Conservation (phyloP, 108 stramenopile species). For the Skeletonema potamos region DNA sequence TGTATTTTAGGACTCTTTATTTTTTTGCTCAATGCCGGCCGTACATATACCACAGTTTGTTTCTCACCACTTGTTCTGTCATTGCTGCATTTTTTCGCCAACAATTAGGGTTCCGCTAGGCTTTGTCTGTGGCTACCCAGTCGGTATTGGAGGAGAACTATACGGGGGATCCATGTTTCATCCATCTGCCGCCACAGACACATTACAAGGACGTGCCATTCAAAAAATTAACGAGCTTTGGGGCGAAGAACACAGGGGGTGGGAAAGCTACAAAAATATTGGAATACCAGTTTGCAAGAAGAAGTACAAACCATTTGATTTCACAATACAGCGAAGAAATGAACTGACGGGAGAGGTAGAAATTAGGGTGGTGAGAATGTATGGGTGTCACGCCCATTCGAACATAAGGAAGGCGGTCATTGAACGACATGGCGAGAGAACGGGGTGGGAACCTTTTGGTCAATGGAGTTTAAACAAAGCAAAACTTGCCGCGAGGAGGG, state of each 20-base stretch:
- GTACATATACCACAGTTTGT: not conserved
- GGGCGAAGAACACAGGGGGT: slow-evolving; percentile 54
- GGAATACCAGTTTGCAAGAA: slow-evolving; percentile 90
- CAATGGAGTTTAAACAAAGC: slow-evolving; percentile 84
- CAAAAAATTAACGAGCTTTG: slow-evolving; percentile 78
- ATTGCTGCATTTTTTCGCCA: not conserved
- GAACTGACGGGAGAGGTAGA: slow-evolving; percentile 19
- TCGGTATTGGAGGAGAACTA: slow-evolving; percentile 65
- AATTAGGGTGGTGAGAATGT: slow-evolving; percentile 75
- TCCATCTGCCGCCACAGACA: slow-evolving; percentile 75
- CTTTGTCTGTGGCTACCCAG: slow-evolving; percentile 87
- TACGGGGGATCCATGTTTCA: slow-evolving; percentile 88
- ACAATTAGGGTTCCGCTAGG: slow-evolving; percentile 84
- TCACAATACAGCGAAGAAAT: slow-evolving; percentile 28
- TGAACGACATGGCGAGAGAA: slow-evolving; percentile 63
- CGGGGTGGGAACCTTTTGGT: slow-evolving; percentile 89
- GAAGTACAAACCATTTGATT: slow-evolving; percentile 83
- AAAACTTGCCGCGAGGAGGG: slow-evolving; percentile 51
- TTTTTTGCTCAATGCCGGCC: not conserved
- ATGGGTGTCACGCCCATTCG: slow-evolving; percentile 76
- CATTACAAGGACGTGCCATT: slow-evolving; percentile 80
- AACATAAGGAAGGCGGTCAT: slow-evolving; percentile 61
- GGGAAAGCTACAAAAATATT: slow-evolving; percentile 69
- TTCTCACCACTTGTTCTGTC: not conserved
- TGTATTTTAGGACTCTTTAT: not conserved